phyloP scores from a whole-genome alignment of 768 basidiomycete genomes.

The Mrakia hoshinonis region DNA sequence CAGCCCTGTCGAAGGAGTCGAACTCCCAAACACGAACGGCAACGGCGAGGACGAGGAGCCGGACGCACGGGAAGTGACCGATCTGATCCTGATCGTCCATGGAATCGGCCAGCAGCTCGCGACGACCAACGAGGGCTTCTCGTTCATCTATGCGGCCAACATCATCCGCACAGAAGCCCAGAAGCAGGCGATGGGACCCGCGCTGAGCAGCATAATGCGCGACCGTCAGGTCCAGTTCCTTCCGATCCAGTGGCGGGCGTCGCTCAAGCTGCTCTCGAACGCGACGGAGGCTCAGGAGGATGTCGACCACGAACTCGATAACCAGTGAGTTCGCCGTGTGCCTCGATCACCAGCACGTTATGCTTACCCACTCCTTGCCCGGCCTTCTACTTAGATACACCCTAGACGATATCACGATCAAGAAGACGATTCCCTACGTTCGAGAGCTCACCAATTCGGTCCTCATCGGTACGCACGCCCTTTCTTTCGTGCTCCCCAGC shows the following conservation, averaged over 20 bases:
- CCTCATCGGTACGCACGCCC: not conserved
- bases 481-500: not conserved
- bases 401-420: constrained; percentile 45
- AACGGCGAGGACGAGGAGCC: constrained; percentile 21
- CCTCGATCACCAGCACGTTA: not conserved
- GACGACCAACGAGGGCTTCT: constrained; percentile 41
- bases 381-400: constrained; percentile 36
- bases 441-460: constrained; percentile 46
- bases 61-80: constrained; percentile 34
- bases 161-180: constrained; percentile 29
- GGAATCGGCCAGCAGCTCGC: constrained; percentile 41
- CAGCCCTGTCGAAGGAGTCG: constrained; percentile 14
- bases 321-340: constrained; percentile 29
- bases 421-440: constrained; percentile 44
- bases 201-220: constrained; percentile 44
- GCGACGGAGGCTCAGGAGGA: constrained; percentile 40
- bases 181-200: constrained; percentile 43
- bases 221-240: constrained; percentile 43
- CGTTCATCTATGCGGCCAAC: constrained; percentile 41
- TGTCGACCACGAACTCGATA: constrained; percentile 42
- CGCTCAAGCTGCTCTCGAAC: constrained; percentile 37
- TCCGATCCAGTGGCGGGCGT: constrained; percentile 45
- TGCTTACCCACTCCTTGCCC: not conserved
- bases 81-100: constrained; percentile 46
- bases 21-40: constrained; percentile 2